Base-by-base conservation (phyloP, 495 filamentous ascomycete species). In the Xylaria grammica region DNA sequence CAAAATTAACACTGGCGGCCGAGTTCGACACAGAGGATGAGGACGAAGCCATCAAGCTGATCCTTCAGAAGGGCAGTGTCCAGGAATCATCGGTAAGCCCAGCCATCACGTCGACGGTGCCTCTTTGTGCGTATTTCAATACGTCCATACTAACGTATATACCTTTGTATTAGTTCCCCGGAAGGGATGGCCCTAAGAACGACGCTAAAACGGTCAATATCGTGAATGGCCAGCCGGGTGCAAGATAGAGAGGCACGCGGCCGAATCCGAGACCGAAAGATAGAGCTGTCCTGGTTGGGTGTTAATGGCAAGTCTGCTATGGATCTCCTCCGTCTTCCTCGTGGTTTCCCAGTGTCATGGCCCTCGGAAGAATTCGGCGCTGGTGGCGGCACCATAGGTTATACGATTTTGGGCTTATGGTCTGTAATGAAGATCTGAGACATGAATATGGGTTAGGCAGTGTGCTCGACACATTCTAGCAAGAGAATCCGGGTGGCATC, bases 21-120 rank as follows among this genome's bases (percentile, higher is more conserved):
- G 94, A 99, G 80, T 99, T 99, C 67, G 93, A 92, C 49, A 94
- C 91, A 10, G 65, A 76, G 49, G 81, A 88, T 49, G 88, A 92
- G 15, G 93, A 97, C 0, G 91, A 91, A 2, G 87, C 87, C 48
- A 86, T 98, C 67, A 83, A 80, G 72, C 79, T 87, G 81, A 96
- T 99, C 64, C 79, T 99, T 34, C 85, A 93, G 77, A 82, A 83
- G 68, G 95, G 95, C 8, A 82, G 79, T 20, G 69, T 88, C 42
- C 91, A 96, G 79, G 80, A 87, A 65, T 75, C 79, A 42, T 78
- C 84, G 79, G 92, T 95, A 82, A 65, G 88, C 79, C 24, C 46
- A n/a, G 27, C 10, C 11, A 29, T 15, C 26, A 4, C 45, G 6
- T 27, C 67, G 17, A 24, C 30, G 38, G 2, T 24, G 29, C 59